phyloP scores from a whole-genome alignment of 179 eudicot species.

The Patellifolia procumbens region DNA sequence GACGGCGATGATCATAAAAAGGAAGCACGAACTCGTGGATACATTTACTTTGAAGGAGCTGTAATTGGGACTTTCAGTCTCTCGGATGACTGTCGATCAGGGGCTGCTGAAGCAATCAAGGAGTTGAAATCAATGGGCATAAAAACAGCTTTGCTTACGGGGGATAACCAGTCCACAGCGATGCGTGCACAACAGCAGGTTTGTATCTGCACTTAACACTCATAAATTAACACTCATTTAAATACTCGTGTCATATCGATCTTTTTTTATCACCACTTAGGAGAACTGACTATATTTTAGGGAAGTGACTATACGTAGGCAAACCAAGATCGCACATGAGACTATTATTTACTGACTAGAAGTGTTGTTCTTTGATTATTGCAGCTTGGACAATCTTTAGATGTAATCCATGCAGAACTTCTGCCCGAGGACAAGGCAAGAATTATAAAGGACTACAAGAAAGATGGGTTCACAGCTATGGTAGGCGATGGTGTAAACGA shows the following conservation, averaged over 20 bases:
- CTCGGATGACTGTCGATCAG: conserved; percentile 78
- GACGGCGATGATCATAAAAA: conserved; percentile 23
- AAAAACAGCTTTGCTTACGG: conserved; percentile 80
- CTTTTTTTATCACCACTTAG: too few relatives aligned
- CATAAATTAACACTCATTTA: too few relatives aligned
- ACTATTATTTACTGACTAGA: conserved; percentile 8
- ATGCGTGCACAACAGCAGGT: conserved; percentile 75
- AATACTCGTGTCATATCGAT: not conserved
- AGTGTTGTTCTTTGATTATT: not conserved
- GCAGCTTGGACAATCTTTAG: conserved; percentile 70
- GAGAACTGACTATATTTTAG: too few relatives aligned
- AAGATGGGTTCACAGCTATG: conserved; percentile 74
- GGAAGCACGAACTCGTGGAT: conserved; percentile 67
- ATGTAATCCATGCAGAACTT: conserved; percentile 68
- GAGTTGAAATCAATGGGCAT: conserved; percentile 78
- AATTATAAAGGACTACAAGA: conserved; percentile 59
- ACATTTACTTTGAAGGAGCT: conserved; percentile 51
- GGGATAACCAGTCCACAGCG: conserved; percentile 79
- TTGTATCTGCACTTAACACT: not conserved
- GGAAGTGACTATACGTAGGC: not conserved
- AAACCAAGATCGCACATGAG: not conserved
- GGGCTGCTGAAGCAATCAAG: conserved; percentile 68
- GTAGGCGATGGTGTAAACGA: conserved; percentile 95
- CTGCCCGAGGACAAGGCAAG: conserved; percentile 83
- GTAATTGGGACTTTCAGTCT: conserved; percentile 69